Evolutionary conservation across 306 rosid genomes (phyloP).

Genomic region (Mimosa pudica): DNA sequence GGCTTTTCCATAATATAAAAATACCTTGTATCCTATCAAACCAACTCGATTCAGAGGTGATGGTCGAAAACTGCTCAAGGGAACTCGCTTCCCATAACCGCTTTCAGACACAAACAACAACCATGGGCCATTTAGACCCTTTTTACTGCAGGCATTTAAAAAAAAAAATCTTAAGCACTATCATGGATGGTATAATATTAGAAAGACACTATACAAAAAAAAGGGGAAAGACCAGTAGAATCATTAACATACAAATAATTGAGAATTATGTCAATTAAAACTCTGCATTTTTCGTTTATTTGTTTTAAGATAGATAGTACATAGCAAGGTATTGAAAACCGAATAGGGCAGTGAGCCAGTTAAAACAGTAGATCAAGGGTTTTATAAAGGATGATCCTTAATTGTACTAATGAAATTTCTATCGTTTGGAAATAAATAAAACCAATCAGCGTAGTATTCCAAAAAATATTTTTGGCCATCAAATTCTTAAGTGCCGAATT

Average conservation of each 20-base stretch:
- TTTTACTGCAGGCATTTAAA: conserved; percentile 45
- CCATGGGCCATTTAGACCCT: conserved; percentile 77
- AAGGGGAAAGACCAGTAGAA: conserved; percentile 13
- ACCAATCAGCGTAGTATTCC: not conserved
- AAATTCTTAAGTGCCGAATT: no score
- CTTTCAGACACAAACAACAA: conserved; percentile 92
- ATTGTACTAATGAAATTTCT: no score
- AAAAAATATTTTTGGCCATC: not conserved
- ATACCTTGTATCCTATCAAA: conserved; percentile 93
- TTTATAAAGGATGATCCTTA: not conserved
- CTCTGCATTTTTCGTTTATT: not conserved
- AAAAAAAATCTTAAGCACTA: conserved; percentile 19
- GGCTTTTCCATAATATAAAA: not conserved
- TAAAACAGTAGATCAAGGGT: not conserved
- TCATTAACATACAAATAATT: not conserved
- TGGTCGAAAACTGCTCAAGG: conserved; percentile 72
- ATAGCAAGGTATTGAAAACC: no score
- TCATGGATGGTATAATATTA: not conserved
- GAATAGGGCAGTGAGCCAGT: no score
- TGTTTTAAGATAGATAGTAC: not conserved
- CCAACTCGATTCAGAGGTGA: conserved; percentile 88
- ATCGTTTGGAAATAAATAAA: no score
- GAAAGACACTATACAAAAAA: not conserved
- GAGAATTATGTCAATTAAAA: not conserved
- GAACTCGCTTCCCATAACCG: conserved; percentile 95